phyloP scores from a whole-genome alignment of 2,329 filamentous ascomycete species.

The Hirsutella thompsonii region DNA sequence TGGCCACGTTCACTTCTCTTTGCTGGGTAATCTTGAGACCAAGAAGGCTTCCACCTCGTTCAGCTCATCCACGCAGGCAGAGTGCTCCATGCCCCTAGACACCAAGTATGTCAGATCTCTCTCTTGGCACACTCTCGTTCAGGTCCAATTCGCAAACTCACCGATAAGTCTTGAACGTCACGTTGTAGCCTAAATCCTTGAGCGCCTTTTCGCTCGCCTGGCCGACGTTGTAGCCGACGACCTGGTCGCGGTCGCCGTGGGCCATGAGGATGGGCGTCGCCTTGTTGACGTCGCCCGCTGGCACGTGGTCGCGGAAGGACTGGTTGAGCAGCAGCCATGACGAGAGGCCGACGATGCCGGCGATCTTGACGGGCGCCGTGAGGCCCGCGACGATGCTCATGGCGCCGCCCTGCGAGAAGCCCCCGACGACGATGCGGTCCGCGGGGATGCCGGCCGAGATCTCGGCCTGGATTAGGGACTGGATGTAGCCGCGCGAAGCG shows the following conservation, averaged over 20 bases:
- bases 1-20: constrained; percentile 3
- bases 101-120: too few species aligned
- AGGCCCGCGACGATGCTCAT: constrained; percentile 70
- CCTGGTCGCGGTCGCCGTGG: constrained; percentile 66
- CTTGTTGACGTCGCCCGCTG: constrained; percentile 33
- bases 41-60: constrained; percentile 62
- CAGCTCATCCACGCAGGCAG: constrained; percentile 65
- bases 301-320: constrained; percentile 26
- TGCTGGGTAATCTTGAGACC: constrained; percentile 28
- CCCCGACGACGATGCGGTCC: constrained; percentile 70
- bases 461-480: constrained; percentile 65
- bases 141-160: constrained; percentile 26
- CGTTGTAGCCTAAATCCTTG: constrained; percentile 56
- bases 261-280: constrained; percentile 79
- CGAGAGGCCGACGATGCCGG: constrained; percentile 71
- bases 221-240: constrained; percentile 61
- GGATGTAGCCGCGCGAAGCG: constrained; percentile 50
- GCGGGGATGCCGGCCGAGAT: constrained; percentile 67
- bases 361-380: constrained; percentile 58
- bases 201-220: constrained; percentile 53
- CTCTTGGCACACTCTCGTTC: too few species aligned
- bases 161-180: constrained; percentile 66
- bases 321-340: constrained; percentile 60
- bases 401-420: constrained; percentile 75
- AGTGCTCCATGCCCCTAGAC: constrained; percentile 56